Base-by-base conservation (phyloP, 345 rosid genomes). In the Rhodomyrtus tomentosa region DNA sequence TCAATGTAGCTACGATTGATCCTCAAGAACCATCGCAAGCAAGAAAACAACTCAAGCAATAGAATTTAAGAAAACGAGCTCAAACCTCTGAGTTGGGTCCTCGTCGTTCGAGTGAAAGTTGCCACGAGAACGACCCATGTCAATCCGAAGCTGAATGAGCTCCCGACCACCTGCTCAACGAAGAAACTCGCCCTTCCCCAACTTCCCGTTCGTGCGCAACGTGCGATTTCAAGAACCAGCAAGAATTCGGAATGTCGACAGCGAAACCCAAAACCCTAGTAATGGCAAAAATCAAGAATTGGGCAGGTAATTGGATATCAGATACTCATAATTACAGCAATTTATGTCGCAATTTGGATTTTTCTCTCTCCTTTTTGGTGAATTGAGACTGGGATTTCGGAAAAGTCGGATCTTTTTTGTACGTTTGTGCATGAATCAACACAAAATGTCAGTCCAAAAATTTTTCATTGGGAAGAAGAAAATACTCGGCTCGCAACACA, bases 101-200 rank as follows among this genome's bases (percentile, higher is more conserved):
- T 97, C 99, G 85, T 93, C 96, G 85, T 88, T 85, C 83, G 96
- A 90, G 88, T 92, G 94, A 86, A 95, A 94, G 88, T 96, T 96
- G 48, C 97, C 99, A 14, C 99, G 98, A 88, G 98, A 95, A 79
- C 99, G 99, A 85, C 98, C 99, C 99, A 97, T 95, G 83, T 86
- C 68, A 82, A 74, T 42, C 50, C 83, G 80, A 85, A 84, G 88
- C 21, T 62, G 83, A 85, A 27, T 20, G 76, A 88, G 88, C 62
- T 85, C 85, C 22, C 68, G 50, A 82, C 25, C 42, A 20, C 87
- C 87, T 81, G 86, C 11, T 62, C 73, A 55, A 21, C 45, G 20
- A 4, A 68, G 76, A 21, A 68, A 68, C 38, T 68, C 45, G 25
- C 79, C 79, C 22, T 32, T 48, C 13, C 76, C 12, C 79, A 24